These are phyloP conservation scores for Botryobasidium botryosum DNA, from an alignment of 768 basidiomycete species.

Conservation along the genomic window DNA sequence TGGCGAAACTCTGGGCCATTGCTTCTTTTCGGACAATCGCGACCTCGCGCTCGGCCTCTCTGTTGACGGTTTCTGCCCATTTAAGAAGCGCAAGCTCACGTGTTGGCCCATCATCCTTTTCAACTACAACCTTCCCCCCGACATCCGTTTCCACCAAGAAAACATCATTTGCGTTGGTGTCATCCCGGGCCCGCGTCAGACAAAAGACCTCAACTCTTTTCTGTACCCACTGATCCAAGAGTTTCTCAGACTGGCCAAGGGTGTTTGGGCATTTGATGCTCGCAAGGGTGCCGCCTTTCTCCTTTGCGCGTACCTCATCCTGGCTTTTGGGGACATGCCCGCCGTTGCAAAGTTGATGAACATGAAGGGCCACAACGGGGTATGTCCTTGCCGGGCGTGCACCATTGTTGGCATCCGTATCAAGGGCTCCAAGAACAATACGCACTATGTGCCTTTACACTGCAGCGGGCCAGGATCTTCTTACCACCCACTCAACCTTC, in stretches of 20 bases:
- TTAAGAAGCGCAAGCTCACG: constrained; percentile 20
- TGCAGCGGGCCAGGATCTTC: too few relatives aligned
- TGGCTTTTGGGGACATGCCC: constrained; percentile 22
- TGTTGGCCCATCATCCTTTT: constrained; percentile 28
- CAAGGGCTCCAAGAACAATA: constrained; percentile 9
- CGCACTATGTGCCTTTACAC: constrained; percentile 13
- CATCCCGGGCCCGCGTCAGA: constrained; percentile 31
- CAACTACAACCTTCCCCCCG: constrained; percentile 29
- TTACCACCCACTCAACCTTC: constrained; percentile 14
- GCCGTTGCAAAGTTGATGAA: constrained; percentile 20
- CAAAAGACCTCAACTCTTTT: constrained; percentile 26
- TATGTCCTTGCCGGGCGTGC: constrained; percentile 24
- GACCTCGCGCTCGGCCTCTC: constrained; percentile 30
- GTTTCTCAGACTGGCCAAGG: constrained; percentile 20
- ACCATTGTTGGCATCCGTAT: constrained; percentile 19
- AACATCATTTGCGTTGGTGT: constrained; percentile 26
- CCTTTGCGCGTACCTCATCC: constrained; percentile 19
- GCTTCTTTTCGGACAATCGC: constrained; percentile 22
- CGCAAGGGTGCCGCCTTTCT: constrained; percentile 15
- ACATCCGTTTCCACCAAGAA: constrained; percentile 21
- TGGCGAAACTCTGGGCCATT: constrained; percentile 14
- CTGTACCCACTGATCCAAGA: constrained; percentile 24
- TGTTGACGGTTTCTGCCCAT: constrained; percentile 28
- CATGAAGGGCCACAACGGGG: constrained; percentile 30
- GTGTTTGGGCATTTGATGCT: constrained; percentile 20